Evolutionary conservation across 2,329 filamentous ascomycete genomes (phyloP).

Genomic region (Ascochyta viciae-villosae): DNA sequence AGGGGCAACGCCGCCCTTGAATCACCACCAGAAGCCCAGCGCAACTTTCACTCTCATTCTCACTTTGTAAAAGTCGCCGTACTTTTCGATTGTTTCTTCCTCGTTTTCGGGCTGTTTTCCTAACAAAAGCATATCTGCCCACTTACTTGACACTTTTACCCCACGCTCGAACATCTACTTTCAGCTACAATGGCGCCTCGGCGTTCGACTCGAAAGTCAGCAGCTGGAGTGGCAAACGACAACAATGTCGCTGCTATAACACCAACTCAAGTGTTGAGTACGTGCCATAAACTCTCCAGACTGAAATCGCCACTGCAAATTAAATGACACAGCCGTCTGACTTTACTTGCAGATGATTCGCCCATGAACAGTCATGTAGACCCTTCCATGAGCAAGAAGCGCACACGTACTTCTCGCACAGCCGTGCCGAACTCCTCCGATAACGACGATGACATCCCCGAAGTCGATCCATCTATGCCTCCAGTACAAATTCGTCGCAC

Average conservation of each 20-base stretch:
- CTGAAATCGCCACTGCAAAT: neutral
- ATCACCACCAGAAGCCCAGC: slow-evolving; percentile 23
- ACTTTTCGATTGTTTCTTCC: neutral
- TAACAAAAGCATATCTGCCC: too few relatives aligned
- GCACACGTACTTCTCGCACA: slow-evolving; percentile 32
- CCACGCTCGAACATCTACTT: neutral
- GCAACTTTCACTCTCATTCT: slow-evolving; percentile 4
- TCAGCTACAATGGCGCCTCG: slow-evolving; percentile 29
- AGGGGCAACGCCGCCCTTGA: slow-evolving; percentile 33
- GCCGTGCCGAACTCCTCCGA: slow-evolving; percentile 46
- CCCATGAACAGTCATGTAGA: slow-evolving; percentile 3
- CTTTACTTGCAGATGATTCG: slow-evolving; percentile 3
- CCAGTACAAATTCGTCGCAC: slow-evolving; percentile 28
- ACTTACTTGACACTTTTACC: neutral
- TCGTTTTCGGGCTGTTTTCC: neutral
- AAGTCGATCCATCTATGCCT: slow-evolving; percentile 14
- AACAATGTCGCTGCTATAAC: slow-evolving; percentile 7
- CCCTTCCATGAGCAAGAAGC: slow-evolving; percentile 16
- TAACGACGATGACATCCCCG: slow-evolving; percentile 30
- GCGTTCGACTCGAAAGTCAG: slow-evolving; percentile 37
- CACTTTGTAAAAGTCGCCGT: slow-evolving; percentile 1
- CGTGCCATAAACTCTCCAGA: neutral
- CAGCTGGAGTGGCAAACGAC: slow-evolving; percentile 17
- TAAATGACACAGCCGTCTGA: neutral
- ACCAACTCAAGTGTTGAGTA: slow-evolving; percentile 2